Percentiles rank a stretch among this genome's conserved stretches.
Evolutionary conservation across 2,329 filamentous ascomycete species (phyloP).

Genomic region (Aspergillus chevalieri): DNA sequence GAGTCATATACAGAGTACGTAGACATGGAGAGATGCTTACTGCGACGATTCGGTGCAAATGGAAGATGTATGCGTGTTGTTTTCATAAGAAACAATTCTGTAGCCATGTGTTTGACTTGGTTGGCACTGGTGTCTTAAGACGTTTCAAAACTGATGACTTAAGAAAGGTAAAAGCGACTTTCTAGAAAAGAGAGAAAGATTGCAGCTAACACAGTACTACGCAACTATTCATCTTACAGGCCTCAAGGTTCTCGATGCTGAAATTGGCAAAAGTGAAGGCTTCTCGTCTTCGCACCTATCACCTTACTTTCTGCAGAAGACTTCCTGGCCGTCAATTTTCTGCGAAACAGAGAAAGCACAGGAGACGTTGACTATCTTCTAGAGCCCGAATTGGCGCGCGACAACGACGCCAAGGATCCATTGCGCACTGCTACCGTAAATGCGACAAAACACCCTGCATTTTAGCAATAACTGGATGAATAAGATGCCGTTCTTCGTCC

Average conservation of each 20-base stretch:
- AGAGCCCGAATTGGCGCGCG: conserved; percentile 25
- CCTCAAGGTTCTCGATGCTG: conserved; percentile 24
- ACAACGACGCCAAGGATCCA: conserved; percentile 25
- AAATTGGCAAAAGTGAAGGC: conserved; percentile 23
- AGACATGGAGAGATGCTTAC: too few species aligned
- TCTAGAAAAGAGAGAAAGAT: neutral
- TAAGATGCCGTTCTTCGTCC: conserved; percentile 27
- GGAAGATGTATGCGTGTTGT: too few species aligned
- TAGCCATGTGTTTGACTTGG: too few species aligned
- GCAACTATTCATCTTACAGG: conserved; percentile 7
- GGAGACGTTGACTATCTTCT: conserved; percentile 28
- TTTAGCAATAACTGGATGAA: conserved; percentile 25
- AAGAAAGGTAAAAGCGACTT: neutral
- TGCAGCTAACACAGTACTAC: neutral
- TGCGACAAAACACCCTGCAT: conserved; percentile 15
- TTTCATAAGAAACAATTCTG: too few species aligned
- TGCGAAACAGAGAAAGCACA: conserved; percentile 26
- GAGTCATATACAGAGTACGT: too few species aligned
- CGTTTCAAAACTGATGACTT: neutral
- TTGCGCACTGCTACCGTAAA: conserved; percentile 19
- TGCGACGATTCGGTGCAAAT: too few species aligned
- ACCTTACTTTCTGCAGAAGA: conserved; percentile 24
- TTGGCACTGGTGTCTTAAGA: too few species aligned
- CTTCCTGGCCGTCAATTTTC: conserved; percentile 25
- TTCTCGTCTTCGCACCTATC: conserved; percentile 29